Conservation (phyloP, 768 basidiomycete genomes). For the Tylopilus intermedius region DNA sequence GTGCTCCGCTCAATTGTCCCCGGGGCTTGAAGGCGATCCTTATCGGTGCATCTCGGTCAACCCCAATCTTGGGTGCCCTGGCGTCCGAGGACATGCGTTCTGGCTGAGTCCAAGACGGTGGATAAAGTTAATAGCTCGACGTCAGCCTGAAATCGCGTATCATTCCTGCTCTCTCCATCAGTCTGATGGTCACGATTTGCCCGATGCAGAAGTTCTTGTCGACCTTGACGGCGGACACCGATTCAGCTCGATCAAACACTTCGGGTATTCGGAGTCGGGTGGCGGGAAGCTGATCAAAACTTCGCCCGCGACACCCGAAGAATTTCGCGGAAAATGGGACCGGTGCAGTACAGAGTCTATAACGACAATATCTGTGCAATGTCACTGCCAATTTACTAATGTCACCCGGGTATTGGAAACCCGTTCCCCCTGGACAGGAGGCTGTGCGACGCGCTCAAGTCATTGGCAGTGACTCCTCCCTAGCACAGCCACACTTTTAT, state of each 20-base stretch:
- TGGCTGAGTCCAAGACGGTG: constrained; percentile 3
- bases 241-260: constrained; percentile 17
- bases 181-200: constrained; percentile 8
- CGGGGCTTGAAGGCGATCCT: constrained; percentile 14
- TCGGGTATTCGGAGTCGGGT: constrained; percentile 9
- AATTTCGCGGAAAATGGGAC: neutral
- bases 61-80: constrained; percentile 9
- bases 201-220: neutral
- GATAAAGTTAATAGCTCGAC: constrained; percentile 18
- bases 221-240: constrained; percentile 6
- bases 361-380: neutral
- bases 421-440: neutral
- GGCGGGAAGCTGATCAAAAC: neutral
- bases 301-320: neutral
- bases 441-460: neutral
- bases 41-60: constrained; percentile 29
- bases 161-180: constrained; percentile 4
- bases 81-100: constrained; percentile 20
- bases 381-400: neutral
- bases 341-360: neutral
- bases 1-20: constrained; percentile 10
- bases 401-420: neutral
- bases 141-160: constrained; percentile 15
- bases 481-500: neutral
- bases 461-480: neutral